A percentile compares a stretch with the other conserved stretches of the same genome.
phyloP scores from a whole-genome alignment of 768 basidiomycete species.

The Infundibulicybe gibba region DNA sequence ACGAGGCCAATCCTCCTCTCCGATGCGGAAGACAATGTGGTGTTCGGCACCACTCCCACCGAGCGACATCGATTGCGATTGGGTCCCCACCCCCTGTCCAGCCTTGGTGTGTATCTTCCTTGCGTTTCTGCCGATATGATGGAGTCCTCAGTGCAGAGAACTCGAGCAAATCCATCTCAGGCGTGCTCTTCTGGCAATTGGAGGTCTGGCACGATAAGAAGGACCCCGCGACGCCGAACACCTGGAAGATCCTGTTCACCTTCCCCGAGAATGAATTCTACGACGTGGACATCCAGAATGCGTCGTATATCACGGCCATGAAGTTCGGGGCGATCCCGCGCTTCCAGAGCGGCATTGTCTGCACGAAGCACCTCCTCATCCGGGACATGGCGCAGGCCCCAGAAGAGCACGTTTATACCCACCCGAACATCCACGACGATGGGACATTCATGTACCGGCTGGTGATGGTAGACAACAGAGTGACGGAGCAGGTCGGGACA shows the following conservation, averaged over 20 bases:
- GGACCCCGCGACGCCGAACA: not conserved
- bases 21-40: constrained; percentile 12
- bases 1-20: constrained; percentile 24
- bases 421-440: not conserved
- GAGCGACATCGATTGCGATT: constrained; percentile 20
- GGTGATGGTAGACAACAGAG: constrained; percentile 18
- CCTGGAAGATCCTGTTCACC: constrained; percentile 20
- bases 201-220: constrained; percentile 12
- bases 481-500: constrained; percentile 19
- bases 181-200: constrained; percentile 9
- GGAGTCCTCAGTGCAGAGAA: not conserved
- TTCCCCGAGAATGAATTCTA: constrained; percentile 26
- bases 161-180: not conserved
- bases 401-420: constrained; percentile 1
- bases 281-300: constrained; percentile 15
- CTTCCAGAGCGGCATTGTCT: constrained; percentile 22
- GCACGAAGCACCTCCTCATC: constrained; percentile 18
- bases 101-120: constrained; percentile 10
- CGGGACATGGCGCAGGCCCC: constrained; percentile 12
- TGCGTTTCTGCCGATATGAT: not conserved
- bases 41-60: constrained; percentile 14
- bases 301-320: constrained; percentile 17
- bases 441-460: constrained; percentile 7
- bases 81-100: constrained; percentile 11
- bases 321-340: constrained; percentile 10